Evolutionary conservation across 208 protist genomes (phyloP), one percentile per base, ranked within the genome.

Genomic region (Acanthamoeba polyphaga): DNA sequence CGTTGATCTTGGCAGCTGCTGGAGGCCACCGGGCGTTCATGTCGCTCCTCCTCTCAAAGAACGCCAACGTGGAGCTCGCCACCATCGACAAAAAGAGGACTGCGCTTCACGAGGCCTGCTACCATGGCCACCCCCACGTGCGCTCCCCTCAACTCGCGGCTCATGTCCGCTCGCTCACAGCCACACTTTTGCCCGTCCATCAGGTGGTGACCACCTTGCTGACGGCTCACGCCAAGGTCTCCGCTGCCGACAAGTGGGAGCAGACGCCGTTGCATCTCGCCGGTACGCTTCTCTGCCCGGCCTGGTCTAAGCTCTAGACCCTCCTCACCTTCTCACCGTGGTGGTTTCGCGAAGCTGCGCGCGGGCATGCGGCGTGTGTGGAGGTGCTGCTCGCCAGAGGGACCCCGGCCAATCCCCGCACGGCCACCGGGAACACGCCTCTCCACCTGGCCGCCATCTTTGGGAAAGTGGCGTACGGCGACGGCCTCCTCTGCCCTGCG

Each of bases 41-140:
- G 17, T 87, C 78, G 49, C 78, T 87, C 9, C 78, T 87, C 24
- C 49, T 60, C 24, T 87, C 78, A 7, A 87, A 87, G 78, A 87
- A 87, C 51, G 78, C 78, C 38, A 87, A 60, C 51, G 46, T 87
- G 6, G 78, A 87, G 24, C 46, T 51, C 46, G 34, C 17, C 78
- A 87, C 78, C 29, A 1, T 87, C 12, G 78, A 87, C 46, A 87
- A 87, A 43, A 87, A 87, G 78, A 24, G 78, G 51, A 87, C 78
- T 10, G 78, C 78, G 13, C 78, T 87, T n/a, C 78, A 87, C 29
- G 78, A 87, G 46, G 78, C 78, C 51, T 51, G 46, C 49, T 87
- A 87, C 51, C 78, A 87, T 19, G 78, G 78, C 51, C 78, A 87
- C 29, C 78, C 34, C 1, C 78, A 53, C 10, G 78, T 87, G 46